Conservation (phyloP, 2,329 filamentous ascomycete genomes). For the Cladosporium sp. region DNA sequence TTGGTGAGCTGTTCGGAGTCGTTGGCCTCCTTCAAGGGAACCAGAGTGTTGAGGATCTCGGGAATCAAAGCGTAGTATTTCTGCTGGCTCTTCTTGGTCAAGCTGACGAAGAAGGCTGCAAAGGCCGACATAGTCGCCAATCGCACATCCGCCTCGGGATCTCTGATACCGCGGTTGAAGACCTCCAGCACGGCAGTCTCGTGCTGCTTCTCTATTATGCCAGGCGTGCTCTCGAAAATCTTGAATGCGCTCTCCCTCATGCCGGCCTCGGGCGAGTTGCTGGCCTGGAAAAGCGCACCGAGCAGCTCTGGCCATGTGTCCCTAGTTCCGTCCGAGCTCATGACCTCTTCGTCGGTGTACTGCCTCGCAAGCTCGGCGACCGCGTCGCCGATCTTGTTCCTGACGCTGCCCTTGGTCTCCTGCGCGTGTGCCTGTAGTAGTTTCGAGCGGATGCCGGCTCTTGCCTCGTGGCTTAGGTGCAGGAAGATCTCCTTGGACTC, state of each 20-base stretch:
- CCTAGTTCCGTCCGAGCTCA: constrained; percentile 31
- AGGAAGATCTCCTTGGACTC: constrained; percentile 83
- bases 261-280: constrained; percentile 77
- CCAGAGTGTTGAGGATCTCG: constrained; percentile 90
- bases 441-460: constrained; percentile 77
- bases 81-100: constrained; percentile 80
- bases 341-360: constrained; percentile 72
- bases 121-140: constrained; percentile 96
- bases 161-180: constrained; percentile 89
- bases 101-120: constrained; percentile 88
- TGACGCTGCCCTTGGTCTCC: constrained; percentile 72
- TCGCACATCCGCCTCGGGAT: constrained; percentile 81
- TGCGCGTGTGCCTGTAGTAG: constrained; percentile 73
- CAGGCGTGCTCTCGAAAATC: constrained; percentile 91
- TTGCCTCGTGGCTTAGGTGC: constrained; percentile 71
- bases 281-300: constrained; percentile 81
- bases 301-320: constrained; percentile 88
- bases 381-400: constrained; percentile 97
- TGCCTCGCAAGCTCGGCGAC: constrained; percentile 93
- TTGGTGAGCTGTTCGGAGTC: constrained; percentile 91
- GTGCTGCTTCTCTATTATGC: constrained; percentile 94
- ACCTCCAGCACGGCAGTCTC: constrained; percentile 85
- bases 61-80: constrained; percentile 88
- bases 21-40: constrained; percentile 85
- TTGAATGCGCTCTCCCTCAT: constrained; percentile 92